Base-by-base conservation (phyloP, 257 asterid species). In the Solanum corneliomulleri region DNA sequence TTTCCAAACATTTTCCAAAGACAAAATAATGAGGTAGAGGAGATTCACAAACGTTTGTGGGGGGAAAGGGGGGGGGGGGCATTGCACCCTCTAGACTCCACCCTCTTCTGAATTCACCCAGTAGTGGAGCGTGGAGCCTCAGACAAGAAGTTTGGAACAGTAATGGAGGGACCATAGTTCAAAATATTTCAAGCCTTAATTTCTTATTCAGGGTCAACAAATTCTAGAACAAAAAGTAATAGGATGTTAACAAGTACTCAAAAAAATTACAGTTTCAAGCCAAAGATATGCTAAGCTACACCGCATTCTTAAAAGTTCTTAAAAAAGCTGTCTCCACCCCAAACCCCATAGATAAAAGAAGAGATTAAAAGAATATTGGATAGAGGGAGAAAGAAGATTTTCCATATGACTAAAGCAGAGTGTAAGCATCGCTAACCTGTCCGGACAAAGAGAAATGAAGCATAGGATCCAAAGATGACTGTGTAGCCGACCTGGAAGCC, bases 401-500 rank as follows among this genome's bases (percentile, higher is more conserved):
- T 78, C 62, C 84, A 44, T 44, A 78, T 45, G 84, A 13, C 6
- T 78, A 78, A 42, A 80, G 11, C 56, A 15, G 15, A 23, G 44
- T 23, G 37, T 35, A 88, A 82, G 72, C 81, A 91, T 83, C 52
- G 60, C 95, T 29, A 85, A 95, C 99, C 99, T 71, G 98, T 97
- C 68, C 99, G 99, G 85, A 94, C 89, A 87, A 95, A 92, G 88
- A 97, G 94, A 93, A 96, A 97, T 20, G 99, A 95, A 0, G 98
- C 99, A 88, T 94, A 97, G 20, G 96, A 94, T 89, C 99, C 99
- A 87, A 97, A 96, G 86, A 97, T 89, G 88, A 96, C 95, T 52
- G 98, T 97, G 93, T 97, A 97, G 86, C 95, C 97, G 64, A 96
- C 93, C 93, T 97, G 99, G 93, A 96, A 92, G 89, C 98, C 99